Evolutionary conservation across 176 grass and related monocot species (phyloP).

Genomic region (Sorghum bicolor): DNA sequence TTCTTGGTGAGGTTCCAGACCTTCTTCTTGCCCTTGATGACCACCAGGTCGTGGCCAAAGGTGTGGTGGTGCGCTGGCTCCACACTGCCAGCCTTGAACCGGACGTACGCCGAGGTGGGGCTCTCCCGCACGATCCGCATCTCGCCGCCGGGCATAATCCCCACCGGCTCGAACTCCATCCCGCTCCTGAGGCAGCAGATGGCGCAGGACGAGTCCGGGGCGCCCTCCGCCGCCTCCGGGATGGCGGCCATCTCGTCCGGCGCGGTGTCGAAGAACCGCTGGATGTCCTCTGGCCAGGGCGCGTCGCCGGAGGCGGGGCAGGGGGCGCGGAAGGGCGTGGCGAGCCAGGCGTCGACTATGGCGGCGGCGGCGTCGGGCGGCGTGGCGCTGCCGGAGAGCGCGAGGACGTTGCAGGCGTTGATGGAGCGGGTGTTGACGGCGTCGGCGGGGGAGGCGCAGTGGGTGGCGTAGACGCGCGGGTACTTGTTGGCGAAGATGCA

Average conservation of each 20-base stretch:
- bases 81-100: constrained; percentile 91
- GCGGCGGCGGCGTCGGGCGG: constrained; percentile 43
- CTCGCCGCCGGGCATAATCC: constrained; percentile 89
- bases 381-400: constrained; percentile 65
- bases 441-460: constrained; percentile 63
- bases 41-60: constrained; percentile 92
- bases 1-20: constrained; percentile 98
- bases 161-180: constrained; percentile 79
- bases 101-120: constrained; percentile 83
- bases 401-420: constrained; percentile 92
- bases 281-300: constrained; percentile 70
- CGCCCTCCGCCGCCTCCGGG: not conserved
- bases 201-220: constrained; percentile 38
- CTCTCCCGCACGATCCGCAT: constrained; percentile 90
- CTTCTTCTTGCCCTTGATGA: constrained; percentile 86
- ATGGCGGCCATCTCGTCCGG: constrained; percentile 76
- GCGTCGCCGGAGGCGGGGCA: constrained; percentile 71
- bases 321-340: constrained; percentile 72
- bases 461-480: constrained; percentile 77
- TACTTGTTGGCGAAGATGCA: constrained; percentile 96
- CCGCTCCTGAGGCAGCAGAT: constrained; percentile 82
- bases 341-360: constrained; percentile 78
- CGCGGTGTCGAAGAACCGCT: constrained; percentile 63
- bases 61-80: constrained; percentile 95
- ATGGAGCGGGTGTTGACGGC: constrained; percentile 88